phyloP scores from a whole-genome alignment of 2,329 filamentous ascomycete species.

The Aspergillus sp. region DNA sequence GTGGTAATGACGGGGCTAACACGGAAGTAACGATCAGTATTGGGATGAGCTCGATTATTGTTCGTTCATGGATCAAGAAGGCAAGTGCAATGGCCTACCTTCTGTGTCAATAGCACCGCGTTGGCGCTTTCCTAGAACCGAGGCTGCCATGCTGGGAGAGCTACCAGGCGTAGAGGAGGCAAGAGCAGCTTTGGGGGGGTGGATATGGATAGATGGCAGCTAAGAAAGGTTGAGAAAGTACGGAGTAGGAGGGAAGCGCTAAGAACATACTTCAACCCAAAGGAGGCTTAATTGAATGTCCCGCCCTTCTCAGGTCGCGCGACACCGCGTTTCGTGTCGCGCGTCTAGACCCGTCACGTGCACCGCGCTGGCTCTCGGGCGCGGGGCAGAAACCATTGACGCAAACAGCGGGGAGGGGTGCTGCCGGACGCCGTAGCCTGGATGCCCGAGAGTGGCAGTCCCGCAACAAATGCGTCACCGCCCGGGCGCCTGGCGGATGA shows the following conservation, averaged over 20 bases:
- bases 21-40: conserved; percentile 15
- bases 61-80: conserved; percentile 1
- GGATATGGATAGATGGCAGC: conserved; percentile 1
- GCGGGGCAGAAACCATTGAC: background rate
- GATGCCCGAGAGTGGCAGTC: background rate
- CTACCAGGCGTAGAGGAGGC: conserved; percentile 13
- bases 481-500: background rate
- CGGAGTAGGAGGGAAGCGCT: background rate
- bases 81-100: conserved; percentile 35
- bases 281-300: conserved; percentile 21
- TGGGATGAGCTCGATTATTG: background rate
- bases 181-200: conserved; percentile 19
- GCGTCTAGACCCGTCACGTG: background rate
- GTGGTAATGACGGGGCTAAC: conserved; percentile 26
- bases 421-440: background rate
- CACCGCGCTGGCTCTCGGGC: background rate
- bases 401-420: background rate
- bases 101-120: conserved; percentile 37
- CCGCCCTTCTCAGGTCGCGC: conserved; percentile 3
- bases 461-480: conserved; percentile 18
- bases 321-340: conserved; percentile 5
- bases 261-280: conserved; percentile 7
- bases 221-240: background rate
- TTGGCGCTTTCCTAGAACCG: conserved; percentile 46
- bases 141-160: conserved; percentile 36